Evolutionary conservation across 768 basidiomycete species (phyloP), one percentile per base, ranked within the genome.

Genomic region (Amanita fuliginea): DNA sequence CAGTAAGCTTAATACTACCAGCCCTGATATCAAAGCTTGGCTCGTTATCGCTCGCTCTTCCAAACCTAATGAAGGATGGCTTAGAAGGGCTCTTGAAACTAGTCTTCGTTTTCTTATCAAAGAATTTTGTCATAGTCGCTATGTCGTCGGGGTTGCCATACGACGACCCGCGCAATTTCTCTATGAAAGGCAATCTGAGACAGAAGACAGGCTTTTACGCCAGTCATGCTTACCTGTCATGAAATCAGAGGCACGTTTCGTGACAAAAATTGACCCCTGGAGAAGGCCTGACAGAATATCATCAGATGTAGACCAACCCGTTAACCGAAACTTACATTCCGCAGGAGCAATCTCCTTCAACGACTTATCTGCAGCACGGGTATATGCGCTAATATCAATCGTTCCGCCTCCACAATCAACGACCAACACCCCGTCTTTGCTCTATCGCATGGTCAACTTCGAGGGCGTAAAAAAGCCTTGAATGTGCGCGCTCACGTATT

Each of bases 91-190:
- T 21, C 19, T 11, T 26, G 22, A 78, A 78, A 13, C 67, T 61
- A 1, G 70, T 57, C 49, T 77, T 78, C 1, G 74, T 71, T 1
- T 67, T 64, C 51, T 65, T 70, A 54, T 78, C 76, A 48, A 78
- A 78, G 39, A 63, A 56, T 56, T 59, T 56, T 33, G 60, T 57
- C 49, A 68, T 65, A 3, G 60, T 56, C 43, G 47, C 55, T 41
- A 76, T 64, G 5, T 67, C 66, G 8, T 64, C 62, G 3, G 63
- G 59, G 24, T 67, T 68, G 9, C 55, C 63, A n/a, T 61, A 37
- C 35, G n/a, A 37, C 14, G 46, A 47, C 37, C 9, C 24, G 18
- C n/a, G 35, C 18, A 37, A 34, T 36, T 47, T 26, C 13, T 16
- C 24, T 35, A 14, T 32, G 13, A 32, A 37, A n/a, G 22, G 36